These are phyloP conservation scores for Straminergon stramineum DNA, from an alignment of 225 moss, liverwort and hornwort species.

Conservation along the genomic window DNA sequence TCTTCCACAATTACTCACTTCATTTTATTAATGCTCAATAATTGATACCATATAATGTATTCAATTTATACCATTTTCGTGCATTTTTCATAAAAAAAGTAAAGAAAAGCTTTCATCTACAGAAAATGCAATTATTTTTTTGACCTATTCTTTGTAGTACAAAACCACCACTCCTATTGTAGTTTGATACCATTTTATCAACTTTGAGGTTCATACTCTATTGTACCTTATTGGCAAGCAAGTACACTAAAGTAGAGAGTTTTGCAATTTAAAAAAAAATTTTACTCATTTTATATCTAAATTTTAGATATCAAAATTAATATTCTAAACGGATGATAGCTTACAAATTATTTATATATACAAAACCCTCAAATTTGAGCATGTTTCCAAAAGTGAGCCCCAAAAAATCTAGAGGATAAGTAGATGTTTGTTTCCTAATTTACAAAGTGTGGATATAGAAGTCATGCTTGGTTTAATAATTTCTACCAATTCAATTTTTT, in stretches of 20 bases:
- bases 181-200: not conserved
- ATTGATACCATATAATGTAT: not conserved
- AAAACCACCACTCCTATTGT: no score
- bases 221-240: not conserved
- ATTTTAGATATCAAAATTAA: not conserved
- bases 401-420: not conserved
- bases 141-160: not conserved
- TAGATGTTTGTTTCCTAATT: not conserved
- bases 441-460: no score
- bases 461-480: no score
- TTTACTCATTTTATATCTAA: not conserved
- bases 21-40: no score
- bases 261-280: not conserved
- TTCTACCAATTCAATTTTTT: no score
- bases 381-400: not conserved
- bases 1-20: no score
- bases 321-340: not conserved
- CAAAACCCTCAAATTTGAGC: not conserved
- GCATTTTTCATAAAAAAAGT: not conserved
- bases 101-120: not conserved
- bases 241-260: not conserved
- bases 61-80: no score
- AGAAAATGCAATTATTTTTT: no score
- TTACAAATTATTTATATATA: no score
- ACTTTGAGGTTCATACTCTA: not conserved